phyloP scores from a whole-genome alignment of 1,284 basidiomycete genomes.

The Sutorius eximius region DNA sequence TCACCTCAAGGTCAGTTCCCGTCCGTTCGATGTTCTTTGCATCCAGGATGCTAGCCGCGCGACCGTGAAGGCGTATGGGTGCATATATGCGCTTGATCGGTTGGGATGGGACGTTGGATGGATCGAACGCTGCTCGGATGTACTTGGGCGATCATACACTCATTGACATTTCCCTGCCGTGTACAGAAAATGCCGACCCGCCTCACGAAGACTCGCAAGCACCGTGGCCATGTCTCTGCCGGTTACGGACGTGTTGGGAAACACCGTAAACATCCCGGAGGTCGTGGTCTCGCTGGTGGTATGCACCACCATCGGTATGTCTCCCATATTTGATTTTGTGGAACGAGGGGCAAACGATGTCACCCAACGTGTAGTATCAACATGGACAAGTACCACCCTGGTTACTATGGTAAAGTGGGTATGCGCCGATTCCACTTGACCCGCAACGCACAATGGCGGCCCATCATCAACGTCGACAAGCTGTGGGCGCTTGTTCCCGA shows the following conservation, averaged over 20 bases:
- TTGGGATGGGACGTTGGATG: slow-evolving; percentile 50
- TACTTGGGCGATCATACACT: slow-evolving; percentile 31
- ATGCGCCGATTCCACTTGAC: slow-evolving; percentile 98
- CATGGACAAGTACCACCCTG: slow-evolving; percentile 95
- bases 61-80: slow-evolving; percentile 26
- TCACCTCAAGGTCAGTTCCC: slow-evolving; percentile 66
- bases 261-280: slow-evolving; percentile 99
- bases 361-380: slow-evolving; percentile 57
- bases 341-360: neutral
- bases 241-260: slow-evolving; percentile 99
- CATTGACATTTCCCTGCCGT: slow-evolving; percentile 26
- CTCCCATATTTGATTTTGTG: neutral
- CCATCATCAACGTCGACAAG: slow-evolving; percentile 97
- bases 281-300: slow-evolving; percentile 99
- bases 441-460: slow-evolving; percentile 87
- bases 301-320: slow-evolving; percentile 96
- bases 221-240: slow-evolving; percentile 97
- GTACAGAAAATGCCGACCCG: slow-evolving; percentile 86
- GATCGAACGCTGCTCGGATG: slow-evolving; percentile 34
- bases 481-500: slow-evolving; percentile 80
- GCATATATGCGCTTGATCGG: slow-evolving; percentile 27
- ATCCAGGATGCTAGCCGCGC: slow-evolving; percentile 10
- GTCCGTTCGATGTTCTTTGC: slow-evolving; percentile 22
- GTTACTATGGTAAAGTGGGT: slow-evolving; percentile 99
- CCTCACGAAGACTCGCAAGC: slow-evolving; percentile 96